These are phyloP conservation scores for Fusarium piperis DNA, from an alignment of 2,329 filamentous ascomycete genomes.

Conservation along the genomic window DNA sequence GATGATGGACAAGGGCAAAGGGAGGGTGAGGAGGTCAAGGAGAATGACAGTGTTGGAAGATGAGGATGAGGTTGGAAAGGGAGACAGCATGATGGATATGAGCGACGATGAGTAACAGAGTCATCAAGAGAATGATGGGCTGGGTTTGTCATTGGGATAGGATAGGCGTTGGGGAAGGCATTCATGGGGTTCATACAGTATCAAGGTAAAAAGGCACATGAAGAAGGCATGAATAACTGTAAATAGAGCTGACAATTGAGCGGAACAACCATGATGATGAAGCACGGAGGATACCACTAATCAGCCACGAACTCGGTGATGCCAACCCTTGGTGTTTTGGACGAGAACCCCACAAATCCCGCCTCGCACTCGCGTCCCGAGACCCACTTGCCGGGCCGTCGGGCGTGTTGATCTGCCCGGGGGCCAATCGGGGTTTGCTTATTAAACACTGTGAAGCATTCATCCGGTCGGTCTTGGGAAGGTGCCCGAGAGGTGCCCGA, in stretches of 20 bases:
- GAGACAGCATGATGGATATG: slow-evolving; percentile 64
- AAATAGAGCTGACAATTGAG: not conserved
- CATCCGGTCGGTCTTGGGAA: slow-evolving; percentile 4
- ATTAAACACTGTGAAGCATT: slow-evolving; percentile 19
- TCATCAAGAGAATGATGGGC: not conserved
- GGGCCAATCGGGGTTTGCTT: slow-evolving; percentile 35
- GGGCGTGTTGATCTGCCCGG: slow-evolving; percentile 24
- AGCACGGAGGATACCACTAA: not conserved
- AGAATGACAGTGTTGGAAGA: slow-evolving; percentile 47
- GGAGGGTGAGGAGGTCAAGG: slow-evolving; percentile 50
- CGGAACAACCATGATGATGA: not conserved
- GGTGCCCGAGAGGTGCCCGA: slow-evolving; percentile 12
- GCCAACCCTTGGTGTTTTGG: not conserved
- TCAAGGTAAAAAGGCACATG: not conserved
- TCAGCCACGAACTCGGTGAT: not conserved
- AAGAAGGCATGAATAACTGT: not conserved
- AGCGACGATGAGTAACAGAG: slow-evolving; percentile 60
- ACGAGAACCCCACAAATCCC: not conserved
- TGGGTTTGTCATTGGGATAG: slow-evolving; percentile 20
- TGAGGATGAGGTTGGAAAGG: slow-evolving; percentile 49
- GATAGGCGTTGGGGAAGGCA: slow-evolving; percentile 27
- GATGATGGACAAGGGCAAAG: slow-evolving; percentile 57
- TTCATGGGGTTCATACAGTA: slow-evolving; percentile 3
- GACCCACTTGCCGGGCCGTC: not conserved
- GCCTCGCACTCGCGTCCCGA: slow-evolving; percentile 21